These are phyloP conservation scores for Aspergillus sp. DNA, from an alignment of 2,329 filamentous ascomycete species.

Conservation along the genomic window DNA sequence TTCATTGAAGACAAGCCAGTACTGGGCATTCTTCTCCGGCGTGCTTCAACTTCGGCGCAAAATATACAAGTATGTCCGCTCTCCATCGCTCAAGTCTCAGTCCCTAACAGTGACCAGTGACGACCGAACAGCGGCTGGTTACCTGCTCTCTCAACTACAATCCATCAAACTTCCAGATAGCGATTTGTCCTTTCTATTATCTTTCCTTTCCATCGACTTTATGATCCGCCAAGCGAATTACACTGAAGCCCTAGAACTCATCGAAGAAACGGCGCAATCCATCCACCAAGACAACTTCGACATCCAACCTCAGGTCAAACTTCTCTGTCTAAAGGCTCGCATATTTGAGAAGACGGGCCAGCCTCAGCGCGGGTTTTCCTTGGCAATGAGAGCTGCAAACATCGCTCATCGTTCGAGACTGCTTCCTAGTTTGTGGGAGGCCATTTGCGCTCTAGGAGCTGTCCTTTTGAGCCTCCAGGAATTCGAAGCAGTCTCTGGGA, in stretches of 20 bases:
- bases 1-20: constrained; percentile 76
- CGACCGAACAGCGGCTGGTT: constrained; percentile 60
- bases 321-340: constrained; percentile 73
- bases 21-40: constrained; percentile 49
- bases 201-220: constrained; percentile 64
- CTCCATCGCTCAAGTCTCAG: not conserved
- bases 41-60: constrained; percentile 48
- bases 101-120: constrained; percentile 47
- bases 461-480: constrained; percentile 73
- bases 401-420: constrained; percentile 73
- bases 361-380: constrained; percentile 75
- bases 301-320: constrained; percentile 69
- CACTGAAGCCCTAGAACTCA: constrained; percentile 56
- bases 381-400: constrained; percentile 74
- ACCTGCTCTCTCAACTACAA: constrained; percentile 62
- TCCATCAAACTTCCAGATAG: constrained; percentile 58
- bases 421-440: constrained; percentile 72
- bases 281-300: constrained; percentile 62
- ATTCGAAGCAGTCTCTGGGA: constrained; percentile 66
- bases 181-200: constrained; percentile 63
- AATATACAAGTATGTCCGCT: constrained; percentile 44
- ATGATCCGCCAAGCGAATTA: constrained; percentile 59
- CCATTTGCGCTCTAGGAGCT: constrained; percentile 67
- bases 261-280: constrained; percentile 59
- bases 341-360: constrained; percentile 71